phyloP scores from a whole-genome alignment of 176 grass and related monocot species.

The Ananas comosus region DNA sequence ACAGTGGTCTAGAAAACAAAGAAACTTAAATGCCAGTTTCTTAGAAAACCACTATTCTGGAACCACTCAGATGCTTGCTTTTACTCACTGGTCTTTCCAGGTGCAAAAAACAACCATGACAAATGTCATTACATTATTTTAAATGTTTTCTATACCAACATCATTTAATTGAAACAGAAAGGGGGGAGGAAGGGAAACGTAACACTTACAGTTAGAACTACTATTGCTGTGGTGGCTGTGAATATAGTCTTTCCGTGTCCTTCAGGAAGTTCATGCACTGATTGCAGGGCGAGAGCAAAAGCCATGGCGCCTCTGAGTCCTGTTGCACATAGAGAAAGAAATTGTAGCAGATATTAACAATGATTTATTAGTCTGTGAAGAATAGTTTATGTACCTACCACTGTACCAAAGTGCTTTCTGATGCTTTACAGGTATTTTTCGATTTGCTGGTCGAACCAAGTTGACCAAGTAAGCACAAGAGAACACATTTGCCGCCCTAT shows the following conservation, averaged over 20 bases:
- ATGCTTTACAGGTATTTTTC: constrained; percentile 84
- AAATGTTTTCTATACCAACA: no score
- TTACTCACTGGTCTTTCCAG: neutral
- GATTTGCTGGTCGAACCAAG: constrained; percentile 58
- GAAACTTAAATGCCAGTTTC: no score
- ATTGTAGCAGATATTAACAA: neutral
- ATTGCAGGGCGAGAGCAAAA: constrained; percentile 99
- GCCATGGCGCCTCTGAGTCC: constrained; percentile 98
- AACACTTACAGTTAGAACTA: constrained; percentile 79
- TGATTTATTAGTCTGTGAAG: neutral
- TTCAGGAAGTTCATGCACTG: constrained; percentile 90
- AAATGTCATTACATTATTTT: neutral
- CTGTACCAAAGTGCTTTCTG: constrained; percentile 99
- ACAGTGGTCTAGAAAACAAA: no score
- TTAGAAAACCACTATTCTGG: neutral
- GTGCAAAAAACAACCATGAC: neutral
- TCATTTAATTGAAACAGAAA: no score
- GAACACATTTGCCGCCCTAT: constrained; percentile 87
- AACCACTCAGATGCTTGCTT: neutral
- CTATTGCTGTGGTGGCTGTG: constrained; percentile 84
- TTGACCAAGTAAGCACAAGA: constrained; percentile 93
- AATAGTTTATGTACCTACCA: constrained; percentile 40
- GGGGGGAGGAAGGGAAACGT: no score
- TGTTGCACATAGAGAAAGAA: constrained; percentile 33
- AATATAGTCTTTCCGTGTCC: constrained; percentile 98